Evolutionary conservation across 2,329 filamentous ascomycete genomes (phyloP).

Genomic region (Diplodia sapinea): DNA sequence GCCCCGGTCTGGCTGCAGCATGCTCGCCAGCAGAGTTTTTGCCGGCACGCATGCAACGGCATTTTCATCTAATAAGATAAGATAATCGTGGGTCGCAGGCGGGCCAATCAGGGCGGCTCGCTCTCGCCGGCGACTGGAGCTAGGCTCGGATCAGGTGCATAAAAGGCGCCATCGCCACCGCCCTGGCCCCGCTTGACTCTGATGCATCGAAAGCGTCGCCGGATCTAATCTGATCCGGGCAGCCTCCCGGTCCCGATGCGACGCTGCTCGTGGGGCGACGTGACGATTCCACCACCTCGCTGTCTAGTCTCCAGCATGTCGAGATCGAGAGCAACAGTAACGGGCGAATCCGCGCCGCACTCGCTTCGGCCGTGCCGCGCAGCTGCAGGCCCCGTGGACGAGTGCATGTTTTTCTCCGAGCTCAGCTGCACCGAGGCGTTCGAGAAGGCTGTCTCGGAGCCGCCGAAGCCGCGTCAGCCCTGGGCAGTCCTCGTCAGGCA

Average conservation of each 20-base stretch:
- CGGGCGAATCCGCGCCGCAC: background rate
- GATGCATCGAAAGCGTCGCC: background rate
- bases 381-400: background rate
- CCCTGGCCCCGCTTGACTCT: background rate
- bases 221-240: conserved; percentile 31
- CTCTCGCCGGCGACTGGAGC: background rate
- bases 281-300: conserved; percentile 10
- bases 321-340: no score
- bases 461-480: conserved; percentile 26
- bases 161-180: conserved; percentile 18
- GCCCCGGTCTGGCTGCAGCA: background rate
- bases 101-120: background rate
- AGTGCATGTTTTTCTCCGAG: background rate
- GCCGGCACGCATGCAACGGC: background rate
- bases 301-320: background rate
- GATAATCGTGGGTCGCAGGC: background rate
- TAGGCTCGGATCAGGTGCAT: background rate
- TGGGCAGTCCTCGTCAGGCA: background rate
- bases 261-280: conserved; percentile 17
- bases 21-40: conserved; percentile 8
- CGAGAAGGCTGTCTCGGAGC: conserved; percentile 1
- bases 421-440: conserved; percentile 6
- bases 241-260: background rate
- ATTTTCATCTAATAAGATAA: conserved; percentile 29
- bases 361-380: background rate